phyloP scores from a whole-genome alignment of 805 yeast species.

The Candida saitoana region DNA sequence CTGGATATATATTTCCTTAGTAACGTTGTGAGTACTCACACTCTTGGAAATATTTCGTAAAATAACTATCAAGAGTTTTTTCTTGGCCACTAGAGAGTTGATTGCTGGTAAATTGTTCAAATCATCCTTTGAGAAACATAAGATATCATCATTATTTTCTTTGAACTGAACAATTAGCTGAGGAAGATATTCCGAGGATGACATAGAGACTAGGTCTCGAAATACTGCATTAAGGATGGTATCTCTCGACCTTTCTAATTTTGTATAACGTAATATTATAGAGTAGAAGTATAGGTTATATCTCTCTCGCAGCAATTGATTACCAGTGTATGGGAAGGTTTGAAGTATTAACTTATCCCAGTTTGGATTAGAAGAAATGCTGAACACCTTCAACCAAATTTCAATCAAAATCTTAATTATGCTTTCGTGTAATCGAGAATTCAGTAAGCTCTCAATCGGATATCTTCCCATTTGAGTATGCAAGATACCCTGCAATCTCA shows the following conservation, averaged over 20 bases:
- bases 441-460: slow-evolving; percentile 20
- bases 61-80: slow-evolving; percentile 15
- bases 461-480: slow-evolving; percentile 33
- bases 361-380: slow-evolving; percentile 15
- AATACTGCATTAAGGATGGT: slow-evolving; percentile 19
- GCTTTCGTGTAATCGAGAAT: neutral
- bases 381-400: slow-evolving; percentile 26
- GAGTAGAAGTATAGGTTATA: slow-evolving; percentile 26
- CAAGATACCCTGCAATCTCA: slow-evolving; percentile 10
- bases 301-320: slow-evolving; percentile 31
- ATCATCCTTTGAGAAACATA: neutral
- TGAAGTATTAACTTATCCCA: slow-evolving; percentile 38
- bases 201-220: slow-evolving; percentile 21
- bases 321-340: slow-evolving; percentile 38
- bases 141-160: slow-evolving; percentile 13
- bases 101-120: neutral
- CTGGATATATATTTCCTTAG: slow-evolving; percentile 15
- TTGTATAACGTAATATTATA: slow-evolving; percentile 20
- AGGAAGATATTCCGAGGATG: slow-evolving; percentile 23
- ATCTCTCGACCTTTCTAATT: slow-evolving; percentile 19
- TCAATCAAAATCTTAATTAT: slow-evolving; percentile 25
- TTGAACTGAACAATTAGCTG: slow-evolving; percentile 18
- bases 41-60: slow-evolving; percentile 17
- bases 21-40: slow-evolving; percentile 7
- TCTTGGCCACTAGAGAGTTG: neutral